Evolutionary conservation across 2,329 filamentous ascomycete species (phyloP).

Genomic region (Neocucurbitaria cava): DNA sequence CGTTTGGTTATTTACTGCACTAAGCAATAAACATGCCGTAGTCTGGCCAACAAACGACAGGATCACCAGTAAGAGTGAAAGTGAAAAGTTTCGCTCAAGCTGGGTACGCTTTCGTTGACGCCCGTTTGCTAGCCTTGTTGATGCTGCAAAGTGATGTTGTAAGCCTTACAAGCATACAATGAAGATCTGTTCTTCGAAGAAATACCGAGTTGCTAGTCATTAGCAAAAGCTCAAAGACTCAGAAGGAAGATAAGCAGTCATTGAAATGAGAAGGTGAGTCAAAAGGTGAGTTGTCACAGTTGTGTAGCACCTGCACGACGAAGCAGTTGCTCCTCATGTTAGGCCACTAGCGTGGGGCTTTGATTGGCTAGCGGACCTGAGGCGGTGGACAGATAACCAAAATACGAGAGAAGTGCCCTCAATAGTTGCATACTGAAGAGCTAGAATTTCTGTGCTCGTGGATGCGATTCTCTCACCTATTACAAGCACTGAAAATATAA

Average conservation of each 20-base stretch:
- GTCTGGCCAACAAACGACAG: not conserved
- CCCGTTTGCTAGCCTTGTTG: not conserved
- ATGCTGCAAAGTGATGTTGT: not conserved
- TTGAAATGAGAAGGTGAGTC: not conserved
- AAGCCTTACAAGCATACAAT: not conserved
- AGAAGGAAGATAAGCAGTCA: not conserved
- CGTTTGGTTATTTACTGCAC: too few species aligned
- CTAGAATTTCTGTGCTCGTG: too few species aligned
- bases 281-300: too few species aligned
- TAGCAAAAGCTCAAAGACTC: not conserved
- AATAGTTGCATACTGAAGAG: too few species aligned
- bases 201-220: not conserved
- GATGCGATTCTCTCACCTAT: too few species aligned
- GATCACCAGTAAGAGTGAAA: not conserved
- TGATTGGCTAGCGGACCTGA: not conserved
- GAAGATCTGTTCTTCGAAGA: not conserved
- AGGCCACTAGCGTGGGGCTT: not conserved
- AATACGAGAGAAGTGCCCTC: not conserved
- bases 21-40: too few species aligned
- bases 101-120: not conserved
- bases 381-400: not conserved
- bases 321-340: not conserved
- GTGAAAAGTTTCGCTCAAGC: not conserved
- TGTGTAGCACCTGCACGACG: too few species aligned
- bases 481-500: too few species aligned